phyloP scores from a whole-genome alignment of 768 basidiomycete species.

The Hirschioporus abietinus region DNA sequence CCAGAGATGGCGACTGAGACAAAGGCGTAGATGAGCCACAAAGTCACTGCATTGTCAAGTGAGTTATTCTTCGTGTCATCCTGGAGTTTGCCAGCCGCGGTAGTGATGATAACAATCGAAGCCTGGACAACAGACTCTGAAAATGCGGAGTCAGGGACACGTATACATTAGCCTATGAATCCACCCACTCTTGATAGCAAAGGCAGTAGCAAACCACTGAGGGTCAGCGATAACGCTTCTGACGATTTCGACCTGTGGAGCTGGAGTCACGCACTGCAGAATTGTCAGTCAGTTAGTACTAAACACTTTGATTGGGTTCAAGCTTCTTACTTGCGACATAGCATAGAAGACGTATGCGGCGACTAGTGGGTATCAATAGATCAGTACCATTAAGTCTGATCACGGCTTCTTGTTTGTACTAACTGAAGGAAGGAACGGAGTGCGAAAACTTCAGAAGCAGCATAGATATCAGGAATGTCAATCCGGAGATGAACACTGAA shows the following conservation, averaged over 20 bases:
- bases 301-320: background rate
- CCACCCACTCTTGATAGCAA: constrained; percentile 34
- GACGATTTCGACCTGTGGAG: constrained; percentile 33
- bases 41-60: constrained; percentile 30
- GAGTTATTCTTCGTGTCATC: constrained; percentile 30
- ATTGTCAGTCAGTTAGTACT: background rate
- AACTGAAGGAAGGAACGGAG: constrained; percentile 32
- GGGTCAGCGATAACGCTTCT: constrained; percentile 37
- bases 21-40: constrained; percentile 37
- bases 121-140: constrained; percentile 38
- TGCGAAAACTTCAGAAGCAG: constrained; percentile 34
- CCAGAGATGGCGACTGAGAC: constrained; percentile 30
- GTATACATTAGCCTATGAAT: background rate
- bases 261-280: constrained; percentile 27
- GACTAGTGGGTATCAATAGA: constrained; percentile 18
- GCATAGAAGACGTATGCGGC: constrained; percentile 40
- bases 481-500: constrained; percentile 34
- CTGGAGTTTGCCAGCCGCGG: constrained; percentile 35
- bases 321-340: constrained; percentile 28
- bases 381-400: no score
- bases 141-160: background rate
- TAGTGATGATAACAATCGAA: constrained; percentile 38
- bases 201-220: constrained; percentile 35
- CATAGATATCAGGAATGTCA: constrained; percentile 37
- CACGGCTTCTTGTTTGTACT: no score